Evolutionary conservation across 148 eudicot species (phyloP), one percentile per base, ranked within the genome.

Genomic region (Chenopodium berlandieri): DNA sequence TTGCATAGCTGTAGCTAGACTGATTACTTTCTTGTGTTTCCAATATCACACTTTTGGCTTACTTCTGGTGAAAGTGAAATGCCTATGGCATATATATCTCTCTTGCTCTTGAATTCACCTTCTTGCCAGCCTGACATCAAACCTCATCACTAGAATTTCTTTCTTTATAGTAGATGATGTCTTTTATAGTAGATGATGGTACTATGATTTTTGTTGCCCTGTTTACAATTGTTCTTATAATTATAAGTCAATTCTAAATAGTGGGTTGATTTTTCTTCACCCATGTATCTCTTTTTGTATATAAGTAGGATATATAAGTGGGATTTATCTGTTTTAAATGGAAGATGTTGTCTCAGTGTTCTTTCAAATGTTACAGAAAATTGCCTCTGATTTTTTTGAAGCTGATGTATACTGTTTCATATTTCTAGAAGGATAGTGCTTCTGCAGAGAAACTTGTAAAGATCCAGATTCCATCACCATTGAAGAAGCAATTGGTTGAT

Each of bases 401-500:
- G 71, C 47, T 81, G 76, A 85, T 83, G 58, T 48, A 62, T 13
- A 62, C 9, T 71, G 73, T 67, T 79, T 82, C 16, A 14, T 82
- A 63, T 40, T 85, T 73, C 12, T 78, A 96, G 98, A 94, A 93
- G 89, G 95, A 88, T 86, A 88, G 85, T 80, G 81, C 68, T 78
- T 85, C 95, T 74, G 84, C 84, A 13, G 97, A 91, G 47, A 96
- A 91, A 84, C 86, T 86, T 69, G 84, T 94, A 80, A 96, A 94
- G 92, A 88, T 96, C 81, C 99, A 90, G 86, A 89, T 96, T 79
- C 97, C 99, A 60, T 83, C 91, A 44, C 86, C 86, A 60, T 81
- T 96, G 79, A 96, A 86, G 89, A 96, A 94, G 90, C 97, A 88
- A 82, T 86, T 96, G 67, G 94, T 94, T 77, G 97, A 94, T 90